Evolutionary conservation across 768 basidiomycete species (phyloP), one percentile per base, ranked within the genome.

Genomic region (Suillus alpinus): DNA sequence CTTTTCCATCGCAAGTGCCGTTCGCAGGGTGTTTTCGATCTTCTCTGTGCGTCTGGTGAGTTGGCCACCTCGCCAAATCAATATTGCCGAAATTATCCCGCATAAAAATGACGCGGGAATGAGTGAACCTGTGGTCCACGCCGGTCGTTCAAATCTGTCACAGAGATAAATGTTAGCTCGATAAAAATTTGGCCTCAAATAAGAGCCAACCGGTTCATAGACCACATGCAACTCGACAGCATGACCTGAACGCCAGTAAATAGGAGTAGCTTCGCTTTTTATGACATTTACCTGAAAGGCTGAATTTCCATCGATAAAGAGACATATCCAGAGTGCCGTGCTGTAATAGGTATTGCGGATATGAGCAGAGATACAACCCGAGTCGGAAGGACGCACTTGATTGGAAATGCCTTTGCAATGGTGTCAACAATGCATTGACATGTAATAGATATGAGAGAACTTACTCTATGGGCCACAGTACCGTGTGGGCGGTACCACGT

Each of bases 401-500:
- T 88, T 16, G 87, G 86, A 67, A 88, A 89, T 23, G 88, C 88
- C 87, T 89, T 44, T 55, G n/a, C 40, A 26, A 62, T 37, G 55
- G 44, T 62, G 52, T 55, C 5, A 23, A 46, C 23, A 47, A 52
- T 59, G 49, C 65, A 55, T n/a, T 31, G 56, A 58, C 32, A 58
- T 58, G 39, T 29, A 44, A 6, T 32, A 13, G 5, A 31, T 32
- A 59, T 16, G 43, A 44, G 59, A 40, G 40, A n/a, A 65, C 81
- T 64, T 66, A 87, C 88, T 61, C 87, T 74, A 66, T 90, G 92
- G 0, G 92, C 92, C 61, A 86, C 86, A 13, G 91, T 92, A 20
- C 89, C 90, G 71, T 95, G 92, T 7, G 92, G 84, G 56, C 89
- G 77, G 74, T 94, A 95, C 92, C 92, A 95, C 1, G 91, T 92